Evolutionary conservation across 352 stramenopile genomes (phyloP).

Genomic region (Phytophthora vignae): DNA sequence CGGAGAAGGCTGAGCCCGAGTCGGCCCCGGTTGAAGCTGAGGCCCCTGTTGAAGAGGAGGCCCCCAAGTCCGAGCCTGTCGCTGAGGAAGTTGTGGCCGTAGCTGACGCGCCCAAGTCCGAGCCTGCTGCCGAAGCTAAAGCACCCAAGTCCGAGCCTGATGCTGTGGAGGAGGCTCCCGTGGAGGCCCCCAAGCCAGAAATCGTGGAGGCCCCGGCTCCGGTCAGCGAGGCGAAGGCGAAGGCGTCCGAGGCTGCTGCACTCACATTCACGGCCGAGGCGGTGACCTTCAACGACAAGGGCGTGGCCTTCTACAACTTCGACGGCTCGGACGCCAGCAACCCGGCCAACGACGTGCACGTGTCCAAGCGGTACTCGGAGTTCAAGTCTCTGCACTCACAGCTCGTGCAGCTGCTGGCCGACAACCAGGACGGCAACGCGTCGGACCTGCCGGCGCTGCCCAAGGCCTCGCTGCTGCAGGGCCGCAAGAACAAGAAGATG

Average conservation of each 20-base stretch:
- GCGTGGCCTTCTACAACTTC: conserved; percentile 64
- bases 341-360: conserved; percentile 52
- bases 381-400: conserved; percentile 75
- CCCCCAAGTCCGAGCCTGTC: no score
- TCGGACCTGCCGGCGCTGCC: conserved; percentile 59
- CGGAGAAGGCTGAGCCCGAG: conserved; percentile 10
- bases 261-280: conserved; percentile 24
- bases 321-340: conserved; percentile 47
- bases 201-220: conserved; percentile 10
- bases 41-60: neutral
- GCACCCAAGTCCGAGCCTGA: conserved; percentile 8
- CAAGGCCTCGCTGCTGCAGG: conserved; percentile 53
- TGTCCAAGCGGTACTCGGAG: conserved; percentile 82
- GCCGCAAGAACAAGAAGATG: conserved; percentile 65
- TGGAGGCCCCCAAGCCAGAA: conserved; percentile 18
- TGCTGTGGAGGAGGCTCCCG: conserved; percentile 5
- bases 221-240: conserved; percentile 21
- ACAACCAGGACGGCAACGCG: conserved; percentile 53
- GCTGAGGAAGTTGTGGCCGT: no score
- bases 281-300: conserved; percentile 43
- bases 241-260: neutral
- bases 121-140: conserved; percentile 5
- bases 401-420: conserved; percentile 53
- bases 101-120: conserved; percentile 1
- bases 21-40: neutral